Evolutionary conservation across 2,329 filamentous ascomycete species (phyloP).

Genomic region (Neonectria punicea): DNA sequence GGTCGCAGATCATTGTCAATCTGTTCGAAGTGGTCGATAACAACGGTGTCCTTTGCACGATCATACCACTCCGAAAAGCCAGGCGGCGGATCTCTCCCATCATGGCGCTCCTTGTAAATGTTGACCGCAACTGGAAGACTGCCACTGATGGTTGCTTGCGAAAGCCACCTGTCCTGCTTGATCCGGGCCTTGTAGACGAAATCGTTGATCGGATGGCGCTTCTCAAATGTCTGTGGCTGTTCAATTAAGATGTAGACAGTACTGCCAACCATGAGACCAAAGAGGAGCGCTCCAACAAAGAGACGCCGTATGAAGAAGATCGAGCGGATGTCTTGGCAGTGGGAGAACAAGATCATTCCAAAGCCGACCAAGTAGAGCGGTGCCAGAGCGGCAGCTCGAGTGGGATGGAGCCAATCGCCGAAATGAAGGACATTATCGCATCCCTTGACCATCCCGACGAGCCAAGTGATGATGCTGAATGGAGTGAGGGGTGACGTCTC

Average conservation of each 20-base stretch:
- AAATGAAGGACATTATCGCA: conserved; percentile 50
- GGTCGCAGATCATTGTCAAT: conserved; percentile 80
- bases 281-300: conserved; percentile 52
- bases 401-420: conserved; percentile 59
- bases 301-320: conserved; percentile 56
- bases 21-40: conserved; percentile 85
- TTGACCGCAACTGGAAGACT: conserved; percentile 58
- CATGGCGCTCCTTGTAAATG: conserved; percentile 62
- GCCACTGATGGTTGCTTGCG: conserved; percentile 58
- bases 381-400: conserved; percentile 49
- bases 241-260: conserved; percentile 51
- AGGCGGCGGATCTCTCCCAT: conserved; percentile 78
- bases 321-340: conserved; percentile 55
- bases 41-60: conserved; percentile 75
- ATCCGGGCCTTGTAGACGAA: conserved; percentile 61
- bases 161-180: conserved; percentile 60
- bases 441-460: conserved; percentile 52
- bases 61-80: conserved; percentile 88
- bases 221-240: conserved; percentile 41
- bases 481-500: conserved; percentile 58
- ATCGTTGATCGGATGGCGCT: conserved; percentile 59
- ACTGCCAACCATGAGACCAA: conserved; percentile 50
- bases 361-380: conserved; percentile 52
- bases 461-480: conserved; percentile 55
- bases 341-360: conserved; percentile 57